These are phyloP conservation scores for Leccinum broughii DNA, from an alignment of 768 basidiomycete genomes.

Conservation along the genomic window DNA sequence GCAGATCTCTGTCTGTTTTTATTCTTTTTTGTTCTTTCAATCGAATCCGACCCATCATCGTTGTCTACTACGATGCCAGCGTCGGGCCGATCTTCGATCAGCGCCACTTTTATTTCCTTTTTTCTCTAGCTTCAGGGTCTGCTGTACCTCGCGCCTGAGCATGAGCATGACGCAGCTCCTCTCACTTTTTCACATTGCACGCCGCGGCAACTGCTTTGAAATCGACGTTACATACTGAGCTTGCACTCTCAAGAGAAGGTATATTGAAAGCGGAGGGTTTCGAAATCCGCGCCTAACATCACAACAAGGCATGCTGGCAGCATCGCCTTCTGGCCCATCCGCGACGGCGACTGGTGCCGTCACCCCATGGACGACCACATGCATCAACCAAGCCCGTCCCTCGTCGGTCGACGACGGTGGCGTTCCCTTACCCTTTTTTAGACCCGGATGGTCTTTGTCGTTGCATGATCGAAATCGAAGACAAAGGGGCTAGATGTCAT, in stretches of 20 bases:
- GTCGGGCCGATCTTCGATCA: not conserved
- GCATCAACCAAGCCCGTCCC: not conserved
- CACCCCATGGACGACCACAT: not conserved
- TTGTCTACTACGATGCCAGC: not conserved
- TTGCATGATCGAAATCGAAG: not conserved
- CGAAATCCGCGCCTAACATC: not conserved
- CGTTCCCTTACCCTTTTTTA: not conserved
- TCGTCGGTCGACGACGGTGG: not conserved
- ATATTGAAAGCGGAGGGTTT: not conserved
- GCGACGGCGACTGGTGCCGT: not conserved
- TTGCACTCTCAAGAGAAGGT: not conserved
- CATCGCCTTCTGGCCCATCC: not conserved
- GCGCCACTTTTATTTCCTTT: not conserved
- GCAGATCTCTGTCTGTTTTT: too few relatives aligned
- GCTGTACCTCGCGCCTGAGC: not conserved
- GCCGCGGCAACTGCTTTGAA: not conserved
- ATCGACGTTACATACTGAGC: not conserved
- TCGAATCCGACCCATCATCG: not conserved
- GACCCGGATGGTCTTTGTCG: not conserved
- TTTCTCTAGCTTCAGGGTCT: not conserved
- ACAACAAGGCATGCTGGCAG: not conserved
- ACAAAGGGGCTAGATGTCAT: not conserved
- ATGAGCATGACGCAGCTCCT: not conserved
- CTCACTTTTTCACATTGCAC: too few relatives aligned
- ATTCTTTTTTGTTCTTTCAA: not conserved